A percentile compares a stretch with the other conserved stretches of the same genome.
phyloP scores from a whole-genome alignment of 352 stramenopile genomes.

The Globisporangium abappressorium region DNA sequence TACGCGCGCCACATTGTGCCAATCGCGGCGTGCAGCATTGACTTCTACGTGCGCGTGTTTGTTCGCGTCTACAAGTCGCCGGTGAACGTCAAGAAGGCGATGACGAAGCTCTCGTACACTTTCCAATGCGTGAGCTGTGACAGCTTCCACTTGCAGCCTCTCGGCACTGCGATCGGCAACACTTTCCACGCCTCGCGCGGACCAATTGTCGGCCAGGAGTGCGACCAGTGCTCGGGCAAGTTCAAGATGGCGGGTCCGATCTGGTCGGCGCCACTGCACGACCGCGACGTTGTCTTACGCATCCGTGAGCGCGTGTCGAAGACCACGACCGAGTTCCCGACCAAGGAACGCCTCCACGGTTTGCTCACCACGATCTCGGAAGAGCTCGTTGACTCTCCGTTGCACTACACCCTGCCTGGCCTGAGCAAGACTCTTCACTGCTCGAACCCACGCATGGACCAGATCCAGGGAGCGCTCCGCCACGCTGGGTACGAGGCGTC shows the following conservation, averaged over 20 bases:
- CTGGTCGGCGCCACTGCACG: slow-evolving; percentile 96
- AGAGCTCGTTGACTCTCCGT: slow-evolving; percentile 93
- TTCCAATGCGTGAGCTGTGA: slow-evolving; percentile 95
- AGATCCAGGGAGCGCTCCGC: slow-evolving; percentile 93
- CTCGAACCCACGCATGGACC: slow-evolving; percentile 90
- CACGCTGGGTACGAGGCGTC: slow-evolving; percentile 97
- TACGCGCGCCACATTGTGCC: slow-evolving; percentile 97
- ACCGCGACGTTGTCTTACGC: slow-evolving; percentile 85
- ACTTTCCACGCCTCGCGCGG: slow-evolving; percentile 80
- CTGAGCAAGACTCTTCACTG: slow-evolving; percentile 93
- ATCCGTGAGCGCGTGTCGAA: slow-evolving; percentile 78
- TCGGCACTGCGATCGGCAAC: slow-evolving; percentile 87
- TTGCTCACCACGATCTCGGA: slow-evolving; percentile 95
- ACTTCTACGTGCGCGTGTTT: slow-evolving; percentile 99
- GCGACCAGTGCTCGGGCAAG: slow-evolving; percentile 80
- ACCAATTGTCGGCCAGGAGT: slow-evolving; percentile 64
- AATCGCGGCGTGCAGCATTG: slow-evolving; percentile 97
- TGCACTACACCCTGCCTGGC: slow-evolving; percentile 96
- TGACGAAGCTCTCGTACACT: slow-evolving; percentile 89
- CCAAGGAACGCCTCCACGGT: slow-evolving; percentile 91
- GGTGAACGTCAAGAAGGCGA: slow-evolving; percentile 91
- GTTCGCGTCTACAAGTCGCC: slow-evolving; percentile 97
- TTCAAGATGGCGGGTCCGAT: slow-evolving; percentile 95
- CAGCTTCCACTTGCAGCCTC: slow-evolving; percentile 96
- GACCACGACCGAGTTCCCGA: slow-evolving; percentile 87